Conservation (phyloP, 1,284 basidiomycete genomes). For the Pulveroboletus sp. region DNA sequence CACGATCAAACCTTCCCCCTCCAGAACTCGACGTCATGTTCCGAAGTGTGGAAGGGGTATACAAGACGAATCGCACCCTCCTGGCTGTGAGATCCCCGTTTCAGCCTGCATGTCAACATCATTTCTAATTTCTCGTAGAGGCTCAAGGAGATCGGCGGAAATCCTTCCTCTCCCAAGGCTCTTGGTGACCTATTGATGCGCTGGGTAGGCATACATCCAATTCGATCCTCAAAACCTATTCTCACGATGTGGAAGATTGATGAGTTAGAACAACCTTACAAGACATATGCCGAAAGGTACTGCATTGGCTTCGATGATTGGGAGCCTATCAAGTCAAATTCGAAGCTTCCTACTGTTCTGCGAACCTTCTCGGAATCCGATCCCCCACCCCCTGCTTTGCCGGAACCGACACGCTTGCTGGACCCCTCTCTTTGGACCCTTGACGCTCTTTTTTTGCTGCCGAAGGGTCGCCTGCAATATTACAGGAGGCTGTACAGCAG, state of each 20-base stretch:
- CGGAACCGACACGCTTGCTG: slow-evolving; percentile 35
- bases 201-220: slow-evolving; percentile 61
- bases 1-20: slow-evolving; percentile 90
- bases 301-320: slow-evolving; percentile 80
- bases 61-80: slow-evolving; percentile 86
- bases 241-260: slow-evolving; percentile 62
- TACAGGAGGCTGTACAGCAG: slow-evolving; percentile 91
- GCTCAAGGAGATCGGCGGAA: slow-evolving; percentile 91
- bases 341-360: slow-evolving; percentile 68
- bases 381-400: slow-evolving; percentile 51
- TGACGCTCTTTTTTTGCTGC: slow-evolving; percentile 84
- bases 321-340: slow-evolving; percentile 74
- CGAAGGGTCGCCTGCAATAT: slow-evolving; percentile 82
- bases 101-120: neutral
- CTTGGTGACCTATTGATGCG: slow-evolving; percentile 95
- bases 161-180: slow-evolving; percentile 91
- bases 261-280: slow-evolving; percentile 86
- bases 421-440: slow-evolving; percentile 71
- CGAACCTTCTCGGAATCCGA: slow-evolving; percentile 62
- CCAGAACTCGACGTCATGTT: slow-evolving; percentile 93
- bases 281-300: slow-evolving; percentile 74
- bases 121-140: slow-evolving; percentile 49
- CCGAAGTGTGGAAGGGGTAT: slow-evolving; percentile 86
- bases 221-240: slow-evolving; percentile 5
- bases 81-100: slow-evolving; percentile 52